Conservation (phyloP, 1,284 basidiomycete species). For the Pseudozyma sp. region DNA sequence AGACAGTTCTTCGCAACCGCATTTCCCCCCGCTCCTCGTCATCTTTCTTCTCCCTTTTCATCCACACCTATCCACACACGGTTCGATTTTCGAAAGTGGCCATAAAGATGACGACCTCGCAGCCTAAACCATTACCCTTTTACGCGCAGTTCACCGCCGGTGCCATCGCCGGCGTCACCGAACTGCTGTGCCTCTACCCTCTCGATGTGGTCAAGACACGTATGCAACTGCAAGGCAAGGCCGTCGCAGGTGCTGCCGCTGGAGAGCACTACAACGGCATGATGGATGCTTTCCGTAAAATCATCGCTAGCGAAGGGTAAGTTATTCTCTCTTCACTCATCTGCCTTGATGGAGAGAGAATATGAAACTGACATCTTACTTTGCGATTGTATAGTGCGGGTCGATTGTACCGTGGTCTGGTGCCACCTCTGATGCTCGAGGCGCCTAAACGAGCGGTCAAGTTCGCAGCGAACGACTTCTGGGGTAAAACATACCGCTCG, state of each 20-base stretch:
- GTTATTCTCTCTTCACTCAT: constrained; percentile 51
- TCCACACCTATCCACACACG: neutral
- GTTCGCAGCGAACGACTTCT: constrained; percentile 89
- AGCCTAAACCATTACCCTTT: constrained; percentile 75
- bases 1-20: too few relatives aligned
- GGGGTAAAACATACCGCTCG: constrained; percentile 73
- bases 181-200: constrained; percentile 92
- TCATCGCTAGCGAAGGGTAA: constrained; percentile 86
- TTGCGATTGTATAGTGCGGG: constrained; percentile 70
- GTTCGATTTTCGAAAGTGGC: neutral
- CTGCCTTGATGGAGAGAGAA: too few relatives aligned
- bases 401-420: constrained; percentile 90
- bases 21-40: neutral
- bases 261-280: constrained; percentile 73
- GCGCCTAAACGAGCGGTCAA: constrained; percentile 98
- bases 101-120: constrained; percentile 24
- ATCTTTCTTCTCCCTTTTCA: neutral
- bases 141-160: constrained; percentile 88
- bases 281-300: constrained; percentile 80
- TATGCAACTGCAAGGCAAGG: constrained; percentile 91
- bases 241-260: constrained; percentile 70
- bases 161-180: constrained; percentile 83
- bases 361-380: neutral
- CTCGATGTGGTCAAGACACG: constrained; percentile 87
- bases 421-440: constrained; percentile 92